Conservation (phyloP, 768 basidiomycete species). For the Leucosporidium creatinivorum region DNA sequence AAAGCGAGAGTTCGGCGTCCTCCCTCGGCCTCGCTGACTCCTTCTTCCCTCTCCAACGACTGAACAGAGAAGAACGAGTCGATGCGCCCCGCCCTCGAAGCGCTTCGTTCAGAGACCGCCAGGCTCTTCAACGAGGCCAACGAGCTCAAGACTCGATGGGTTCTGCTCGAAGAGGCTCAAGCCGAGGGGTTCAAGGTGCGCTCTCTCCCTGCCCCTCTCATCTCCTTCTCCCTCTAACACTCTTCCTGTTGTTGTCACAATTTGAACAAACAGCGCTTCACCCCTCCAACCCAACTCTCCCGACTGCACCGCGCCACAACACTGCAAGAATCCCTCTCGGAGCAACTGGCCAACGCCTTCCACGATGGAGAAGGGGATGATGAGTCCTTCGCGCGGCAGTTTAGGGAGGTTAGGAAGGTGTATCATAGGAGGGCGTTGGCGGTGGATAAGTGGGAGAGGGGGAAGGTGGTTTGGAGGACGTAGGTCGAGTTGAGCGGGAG, state of each 20-base stretch:
- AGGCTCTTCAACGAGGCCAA: slow-evolving; percentile 83
- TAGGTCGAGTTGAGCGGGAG: too few relatives aligned
- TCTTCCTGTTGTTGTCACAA: too few relatives aligned
- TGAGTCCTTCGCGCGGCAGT: slow-evolving; percentile 79
- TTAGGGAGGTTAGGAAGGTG: slow-evolving; percentile 75
- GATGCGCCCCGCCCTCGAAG: slow-evolving; percentile 66
- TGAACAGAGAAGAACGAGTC: slow-evolving; percentile 62
- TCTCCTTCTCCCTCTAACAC: not conserved
- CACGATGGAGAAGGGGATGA: slow-evolving; percentile 47
- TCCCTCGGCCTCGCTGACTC: too few relatives aligned
- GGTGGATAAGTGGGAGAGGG: slow-evolving; percentile 76
- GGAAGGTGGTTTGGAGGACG: slow-evolving; percentile 54
- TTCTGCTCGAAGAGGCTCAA: slow-evolving; percentile 80
- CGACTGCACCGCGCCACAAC: slow-evolving; percentile 80
- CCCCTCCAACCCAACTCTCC: slow-evolving; percentile 78
- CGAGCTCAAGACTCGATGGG: slow-evolving; percentile 70
- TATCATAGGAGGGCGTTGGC: slow-evolving; percentile 91
- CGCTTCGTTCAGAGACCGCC: slow-evolving; percentile 71
- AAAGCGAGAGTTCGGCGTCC: too few relatives aligned
- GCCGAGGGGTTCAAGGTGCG: slow-evolving; percentile 75
- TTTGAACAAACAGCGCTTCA: slow-evolving; percentile 55
- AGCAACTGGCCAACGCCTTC: slow-evolving; percentile 73
- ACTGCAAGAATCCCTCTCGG: slow-evolving; percentile 82
- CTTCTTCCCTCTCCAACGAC: too few relatives aligned
- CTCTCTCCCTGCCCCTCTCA: not conserved